Conservation (phyloP, 371 early-diverging fungal species). For the Phascolomyces articulosus region DNA sequence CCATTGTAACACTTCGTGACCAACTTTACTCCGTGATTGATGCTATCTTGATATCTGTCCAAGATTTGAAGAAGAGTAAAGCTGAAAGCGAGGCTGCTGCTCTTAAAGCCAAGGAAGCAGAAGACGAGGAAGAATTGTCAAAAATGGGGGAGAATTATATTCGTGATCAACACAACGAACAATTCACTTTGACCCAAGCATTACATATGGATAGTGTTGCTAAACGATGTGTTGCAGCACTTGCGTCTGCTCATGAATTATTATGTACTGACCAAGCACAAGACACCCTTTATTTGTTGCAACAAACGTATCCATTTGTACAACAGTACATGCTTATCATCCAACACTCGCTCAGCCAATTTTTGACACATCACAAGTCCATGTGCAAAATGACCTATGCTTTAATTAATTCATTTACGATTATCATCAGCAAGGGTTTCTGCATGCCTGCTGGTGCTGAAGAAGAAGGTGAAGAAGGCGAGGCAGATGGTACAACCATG, state of each 20-base stretch:
- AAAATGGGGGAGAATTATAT: conserved; percentile 62
- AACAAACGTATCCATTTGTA: conserved; percentile 63
- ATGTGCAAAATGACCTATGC: conserved; percentile 69
- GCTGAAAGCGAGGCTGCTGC: background rate
- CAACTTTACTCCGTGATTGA: conserved; percentile 39
- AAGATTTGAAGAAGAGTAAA: conserved; percentile 46
- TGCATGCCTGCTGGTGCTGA: conserved; percentile 77
- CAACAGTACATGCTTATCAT: conserved; percentile 69
- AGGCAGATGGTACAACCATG: conserved; percentile 61
- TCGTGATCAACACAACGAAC: conserved; percentile 31
- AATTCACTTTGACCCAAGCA: conserved; percentile 29
- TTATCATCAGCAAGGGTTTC: conserved; percentile 83
- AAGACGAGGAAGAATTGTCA: conserved; percentile 44
- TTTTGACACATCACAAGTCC: conserved; percentile 70
- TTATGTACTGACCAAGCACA: conserved; percentile 1
- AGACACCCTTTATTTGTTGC: conserved; percentile 37
- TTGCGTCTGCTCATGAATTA: conserved; percentile 29
- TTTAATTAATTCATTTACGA: conserved; percentile 71
- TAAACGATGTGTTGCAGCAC: conserved; percentile 36
- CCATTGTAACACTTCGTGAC: conserved; percentile 25
- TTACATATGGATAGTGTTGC: conserved; percentile 45
- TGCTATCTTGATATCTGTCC: conserved; percentile 40
- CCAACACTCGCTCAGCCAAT: conserved; percentile 63
- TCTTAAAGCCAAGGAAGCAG: conserved; percentile 10
- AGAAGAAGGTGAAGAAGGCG: conserved; percentile 63